Conservation (phyloP, 306 rosid genomes). For the Trifolium pratense region DNA sequence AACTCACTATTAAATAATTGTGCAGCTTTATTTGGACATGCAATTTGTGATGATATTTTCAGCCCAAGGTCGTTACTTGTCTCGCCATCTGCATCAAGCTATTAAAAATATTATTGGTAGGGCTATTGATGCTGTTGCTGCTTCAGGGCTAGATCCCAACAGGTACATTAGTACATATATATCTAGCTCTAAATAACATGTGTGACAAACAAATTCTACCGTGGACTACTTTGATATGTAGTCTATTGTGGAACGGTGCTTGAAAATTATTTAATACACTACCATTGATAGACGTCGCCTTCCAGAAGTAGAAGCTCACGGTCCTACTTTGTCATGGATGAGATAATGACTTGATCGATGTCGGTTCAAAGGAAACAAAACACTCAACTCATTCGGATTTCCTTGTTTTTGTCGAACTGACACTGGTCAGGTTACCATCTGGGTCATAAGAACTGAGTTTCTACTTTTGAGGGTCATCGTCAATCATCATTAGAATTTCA, state of each 20-base stretch:
- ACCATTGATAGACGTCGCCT: neutral
- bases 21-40: slow-evolving; percentile 93
- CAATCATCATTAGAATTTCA: too few relatives aligned
- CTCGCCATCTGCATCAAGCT: slow-evolving; percentile 84
- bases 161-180: slow-evolving; percentile 72
- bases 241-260: too few relatives aligned
- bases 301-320: neutral
- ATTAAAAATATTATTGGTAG: slow-evolving; percentile 71
- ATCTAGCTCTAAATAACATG: neutral
- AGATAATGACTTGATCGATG: neutral
- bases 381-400: neutral
- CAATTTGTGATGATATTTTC: slow-evolving; percentile 90
- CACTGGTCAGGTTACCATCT: neutral
- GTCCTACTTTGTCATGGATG: neutral
- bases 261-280: neutral
- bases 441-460: neutral
- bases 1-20: slow-evolving; percentile 1
- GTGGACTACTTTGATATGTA: too few relatives aligned
- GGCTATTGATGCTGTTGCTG: slow-evolving; percentile 76
- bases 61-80: slow-evolving; percentile 87
- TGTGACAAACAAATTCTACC: neutral
- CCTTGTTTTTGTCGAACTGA: too few relatives aligned
- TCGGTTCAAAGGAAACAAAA: neutral
- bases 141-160: slow-evolving; percentile 86
- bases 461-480: neutral